Percentiles rank a stretch among this genome's conserved stretches.
These are phyloP conservation scores for Amylostereum chailletii DNA, from an alignment of 1,284 basidiomycete genomes.

Conservation along the genomic window DNA sequence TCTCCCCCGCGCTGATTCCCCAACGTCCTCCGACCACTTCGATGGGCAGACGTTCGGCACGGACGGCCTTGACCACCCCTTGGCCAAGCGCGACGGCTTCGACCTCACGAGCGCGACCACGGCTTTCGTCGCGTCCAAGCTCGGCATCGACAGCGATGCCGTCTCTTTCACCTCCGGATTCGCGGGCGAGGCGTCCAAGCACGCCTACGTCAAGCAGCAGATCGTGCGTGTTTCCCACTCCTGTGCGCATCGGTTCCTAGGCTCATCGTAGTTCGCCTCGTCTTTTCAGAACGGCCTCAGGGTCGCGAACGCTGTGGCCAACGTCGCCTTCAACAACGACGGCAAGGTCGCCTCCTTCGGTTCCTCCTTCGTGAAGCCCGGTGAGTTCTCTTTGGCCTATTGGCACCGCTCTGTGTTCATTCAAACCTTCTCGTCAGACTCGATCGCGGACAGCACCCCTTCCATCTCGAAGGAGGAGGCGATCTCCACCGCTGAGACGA, in stretches of 20 bases:
- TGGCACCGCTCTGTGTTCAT: no score
- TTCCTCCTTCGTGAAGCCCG: constrained; percentile 39
- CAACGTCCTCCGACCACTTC: background rate
- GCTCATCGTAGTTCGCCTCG: background rate
- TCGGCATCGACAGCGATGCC: constrained; percentile 16
- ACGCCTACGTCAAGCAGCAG: constrained; percentile 31
- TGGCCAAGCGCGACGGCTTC: constrained; percentile 21
- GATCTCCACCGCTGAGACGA: constrained; percentile 29
- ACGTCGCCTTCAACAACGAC: constrained; percentile 31
- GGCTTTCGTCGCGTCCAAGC: constrained; percentile 21
- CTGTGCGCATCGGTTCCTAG: background rate
- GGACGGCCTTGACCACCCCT: constrained; percentile 25
- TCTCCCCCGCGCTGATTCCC: background rate
- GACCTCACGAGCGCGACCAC: constrained; percentile 20
- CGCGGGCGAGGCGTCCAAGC: constrained; percentile 19
- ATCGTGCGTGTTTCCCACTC: constrained; percentile 17
- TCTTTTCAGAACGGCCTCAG: constrained; percentile 26
- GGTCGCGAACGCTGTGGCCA: constrained; percentile 37
- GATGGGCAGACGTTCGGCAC: constrained; percentile 30
- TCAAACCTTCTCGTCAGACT: constrained; percentile 14
- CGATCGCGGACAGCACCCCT: constrained; percentile 28
- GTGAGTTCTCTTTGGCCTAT: constrained; percentile 17
- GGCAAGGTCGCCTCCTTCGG: constrained; percentile 38
- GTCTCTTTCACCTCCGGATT: constrained; percentile 20
- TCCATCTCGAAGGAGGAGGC: constrained; percentile 27